Evolutionary conservation across 108 stramenopile species (phyloP).

Genomic region (Bacterosira constricta): DNA sequence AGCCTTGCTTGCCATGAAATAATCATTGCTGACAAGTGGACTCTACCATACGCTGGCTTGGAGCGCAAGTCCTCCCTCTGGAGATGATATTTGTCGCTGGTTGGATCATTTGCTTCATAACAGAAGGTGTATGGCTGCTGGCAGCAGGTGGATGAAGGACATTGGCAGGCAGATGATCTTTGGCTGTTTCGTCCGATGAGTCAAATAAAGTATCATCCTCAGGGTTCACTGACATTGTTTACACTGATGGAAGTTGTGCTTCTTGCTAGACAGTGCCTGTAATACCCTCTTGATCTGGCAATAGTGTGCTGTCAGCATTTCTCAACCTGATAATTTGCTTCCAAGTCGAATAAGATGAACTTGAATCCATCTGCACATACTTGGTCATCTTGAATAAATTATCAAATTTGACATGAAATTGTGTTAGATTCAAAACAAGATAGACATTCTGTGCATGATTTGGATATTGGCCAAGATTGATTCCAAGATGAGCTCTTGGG

Average conservation of each 20-base stretch:
- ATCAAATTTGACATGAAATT: slow-evolving; percentile 28
- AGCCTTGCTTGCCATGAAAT: neutral
- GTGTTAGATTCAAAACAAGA: slow-evolving; percentile 30
- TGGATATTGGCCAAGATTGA: slow-evolving; percentile 7
- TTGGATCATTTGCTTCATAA: neutral
- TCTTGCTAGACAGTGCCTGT: neutral
- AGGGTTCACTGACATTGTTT: neutral
- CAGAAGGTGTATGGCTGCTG: too few species aligned
- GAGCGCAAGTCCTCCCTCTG: neutral
- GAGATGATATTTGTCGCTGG: neutral
- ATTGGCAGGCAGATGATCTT: neutral
- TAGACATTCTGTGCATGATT: slow-evolving; percentile 3
- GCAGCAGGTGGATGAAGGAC: too few species aligned
- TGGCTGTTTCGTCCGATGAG: neutral
- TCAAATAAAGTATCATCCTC: neutral
- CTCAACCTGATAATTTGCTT: neutral
- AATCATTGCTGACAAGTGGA: neutral
- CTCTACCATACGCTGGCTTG: slow-evolving; percentile 1
- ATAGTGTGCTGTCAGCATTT: neutral
- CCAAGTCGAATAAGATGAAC: neutral
- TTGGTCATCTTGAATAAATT: slow-evolving; percentile 19
- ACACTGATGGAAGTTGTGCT: neutral
- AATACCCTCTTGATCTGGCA: too few species aligned
- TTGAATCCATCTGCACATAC: neutral
- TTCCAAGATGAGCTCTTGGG: slow-evolving; percentile 23